phyloP scores from a whole-genome alignment of 495 filamentous ascomycete genomes.

The Evansstolkia leycettana region DNA sequence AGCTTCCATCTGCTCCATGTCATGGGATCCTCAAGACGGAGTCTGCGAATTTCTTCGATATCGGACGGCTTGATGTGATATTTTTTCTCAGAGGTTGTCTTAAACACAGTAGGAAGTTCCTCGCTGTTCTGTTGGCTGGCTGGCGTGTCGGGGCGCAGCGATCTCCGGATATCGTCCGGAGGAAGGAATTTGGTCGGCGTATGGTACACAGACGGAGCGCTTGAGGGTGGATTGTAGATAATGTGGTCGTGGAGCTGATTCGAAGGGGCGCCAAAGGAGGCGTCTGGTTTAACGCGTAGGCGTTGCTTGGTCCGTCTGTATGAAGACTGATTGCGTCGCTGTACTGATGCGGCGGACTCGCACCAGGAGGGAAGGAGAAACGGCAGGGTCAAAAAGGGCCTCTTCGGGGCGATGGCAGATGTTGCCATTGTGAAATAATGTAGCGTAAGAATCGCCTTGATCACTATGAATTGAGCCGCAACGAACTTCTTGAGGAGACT shows the following conservation, averaged over 20 bases:
- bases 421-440: constrained; percentile 17
- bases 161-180: constrained; percentile 56
- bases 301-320: constrained; percentile 58
- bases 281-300: constrained; percentile 60
- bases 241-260: constrained; percentile 47
- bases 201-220: constrained; percentile 65
- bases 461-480: neutral
- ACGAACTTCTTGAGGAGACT: too few species aligned
- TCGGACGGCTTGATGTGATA: constrained; percentile 68
- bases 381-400: constrained; percentile 29
- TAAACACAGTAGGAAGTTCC: constrained; percentile 44
- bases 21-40: constrained; percentile 55
- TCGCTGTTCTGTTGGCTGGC: constrained; percentile 10
- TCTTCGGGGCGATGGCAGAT: constrained; percentile 18
- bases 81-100: constrained; percentile 41
- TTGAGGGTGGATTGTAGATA: constrained; percentile 91
- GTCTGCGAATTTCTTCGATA: constrained; percentile 63
- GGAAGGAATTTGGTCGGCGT: constrained; percentile 90
- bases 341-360: constrained; percentile 18
- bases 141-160: constrained; percentile 27
- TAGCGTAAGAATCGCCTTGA: too few species aligned
- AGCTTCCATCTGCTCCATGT: constrained; percentile 60
- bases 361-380: constrained; percentile 28
- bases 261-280: constrained; percentile 46
- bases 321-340: constrained; percentile 52